phyloP scores from a whole-genome alignment of 2,329 filamentous ascomycete genomes.

The Penicillium sp. region DNA sequence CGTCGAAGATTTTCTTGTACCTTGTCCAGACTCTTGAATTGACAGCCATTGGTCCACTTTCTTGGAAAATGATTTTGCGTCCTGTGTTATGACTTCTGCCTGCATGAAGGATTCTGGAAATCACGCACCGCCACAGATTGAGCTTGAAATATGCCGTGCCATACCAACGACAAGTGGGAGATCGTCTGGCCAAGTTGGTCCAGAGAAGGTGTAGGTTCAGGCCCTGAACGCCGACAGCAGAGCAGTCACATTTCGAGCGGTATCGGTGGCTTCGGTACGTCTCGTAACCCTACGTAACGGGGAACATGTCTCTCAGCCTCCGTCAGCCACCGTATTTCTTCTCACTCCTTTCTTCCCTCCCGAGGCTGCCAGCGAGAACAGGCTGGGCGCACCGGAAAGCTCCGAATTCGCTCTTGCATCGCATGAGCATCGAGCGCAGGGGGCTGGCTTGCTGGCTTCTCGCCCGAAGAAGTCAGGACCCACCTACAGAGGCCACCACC shows the following conservation, averaged over 20 bases:
- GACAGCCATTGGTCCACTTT: not conserved
- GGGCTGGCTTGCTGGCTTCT: not conserved
- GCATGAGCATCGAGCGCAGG: not conserved
- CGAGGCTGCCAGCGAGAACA: too few relatives aligned
- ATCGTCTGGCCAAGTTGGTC: not conserved
- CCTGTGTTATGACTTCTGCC: not conserved
- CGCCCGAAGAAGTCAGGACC: constrained; percentile 13
- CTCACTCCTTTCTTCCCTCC: not conserved
- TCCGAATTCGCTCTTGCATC: constrained; percentile 16
- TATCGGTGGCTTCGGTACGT: not conserved
- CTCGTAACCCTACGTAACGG: not conserved
- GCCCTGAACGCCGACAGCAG: not conserved
- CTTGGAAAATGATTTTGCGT: constrained; percentile 20
- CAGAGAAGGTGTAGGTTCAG: not conserved
- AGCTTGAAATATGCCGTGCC: constrained; percentile 15
- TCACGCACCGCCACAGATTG: constrained; percentile 30
- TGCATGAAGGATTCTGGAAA: constrained; percentile 12
- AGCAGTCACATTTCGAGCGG: constrained; percentile 24
- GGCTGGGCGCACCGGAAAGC: constrained; percentile 20
- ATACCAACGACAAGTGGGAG: constrained; percentile 17
- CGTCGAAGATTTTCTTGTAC: too few relatives aligned
- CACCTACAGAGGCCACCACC: not conserved
- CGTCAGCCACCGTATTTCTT: constrained; percentile 2
- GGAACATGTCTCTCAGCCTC: constrained; percentile 17
- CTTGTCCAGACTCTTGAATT: too few relatives aligned